Percentiles rank a stretch among this genome's conserved stretches.
These are phyloP conservation scores for Lepidium aucheri DNA, from an alignment of 345 rosid species.

Conservation along the genomic window DNA sequence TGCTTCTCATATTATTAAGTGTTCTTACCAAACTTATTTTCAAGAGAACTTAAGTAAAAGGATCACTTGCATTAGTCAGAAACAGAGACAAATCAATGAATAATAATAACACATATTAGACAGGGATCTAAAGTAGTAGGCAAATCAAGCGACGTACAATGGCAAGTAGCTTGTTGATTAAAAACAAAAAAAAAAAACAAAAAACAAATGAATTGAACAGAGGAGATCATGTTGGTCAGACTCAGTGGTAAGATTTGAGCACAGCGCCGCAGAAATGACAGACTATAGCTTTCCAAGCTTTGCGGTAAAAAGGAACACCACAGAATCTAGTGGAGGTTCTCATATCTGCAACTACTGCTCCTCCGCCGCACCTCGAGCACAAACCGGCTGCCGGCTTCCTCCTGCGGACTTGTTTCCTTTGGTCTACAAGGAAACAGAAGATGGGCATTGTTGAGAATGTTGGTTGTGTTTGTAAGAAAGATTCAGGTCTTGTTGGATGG, in stretches of 20 bases:
- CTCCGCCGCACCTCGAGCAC: conserved; percentile 89
- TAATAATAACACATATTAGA: background rate
- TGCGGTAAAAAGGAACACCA: conserved; percentile 74
- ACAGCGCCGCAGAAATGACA: conserved; percentile 83
- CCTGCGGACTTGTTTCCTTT: conserved; percentile 56
- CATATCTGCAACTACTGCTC: conserved; percentile 97
- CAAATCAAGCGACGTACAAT: conserved; percentile 14
- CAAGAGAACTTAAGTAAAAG: background rate
- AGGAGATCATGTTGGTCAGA: background rate
- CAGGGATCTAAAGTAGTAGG: background rate
- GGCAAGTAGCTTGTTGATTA: conserved; percentile 14
- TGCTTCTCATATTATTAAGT: background rate
- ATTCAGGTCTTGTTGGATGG: background rate
- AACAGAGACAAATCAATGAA: background rate
- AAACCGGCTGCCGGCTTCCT: conserved; percentile 90
- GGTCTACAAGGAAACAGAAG: conserved; percentile 84
- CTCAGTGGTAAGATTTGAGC: conserved; percentile 66
- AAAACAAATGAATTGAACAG: background rate
- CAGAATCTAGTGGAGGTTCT: conserved; percentile 75
- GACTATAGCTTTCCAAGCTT: conserved; percentile 74
- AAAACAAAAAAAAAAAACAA: background rate
- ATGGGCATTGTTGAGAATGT: conserved; percentile 45
- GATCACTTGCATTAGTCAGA: conserved; percentile 2
- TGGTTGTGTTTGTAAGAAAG: background rate
- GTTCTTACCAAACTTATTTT: conserved; percentile 6